Base-by-base conservation (phyloP, 2,329 filamentous ascomycete genomes). In the Fonsecaea multimorphosa region DNA sequence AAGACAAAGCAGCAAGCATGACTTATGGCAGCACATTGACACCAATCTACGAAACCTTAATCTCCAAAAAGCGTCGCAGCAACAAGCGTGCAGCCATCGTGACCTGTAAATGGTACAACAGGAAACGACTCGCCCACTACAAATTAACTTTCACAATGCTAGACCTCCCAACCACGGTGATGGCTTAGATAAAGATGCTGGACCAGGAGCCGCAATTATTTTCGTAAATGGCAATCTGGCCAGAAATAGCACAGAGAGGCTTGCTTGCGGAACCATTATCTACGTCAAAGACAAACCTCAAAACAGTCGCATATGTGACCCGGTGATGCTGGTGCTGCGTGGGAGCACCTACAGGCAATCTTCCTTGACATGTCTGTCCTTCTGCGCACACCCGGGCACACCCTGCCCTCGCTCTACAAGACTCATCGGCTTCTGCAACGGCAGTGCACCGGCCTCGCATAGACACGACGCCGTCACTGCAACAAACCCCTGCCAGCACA, bases 301-400 rank as follows among this genome's bases (percentile, higher is more conserved):
- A 5, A 22, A 24, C 32, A 56, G 31, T 9, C 32, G 53, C 16
- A 36, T 56, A 22, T 14, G 22, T 22, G 29, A 56, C 32, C 22
- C 31, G 9, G 53, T 56, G n/a, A 32, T 56, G 53, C 31, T 56
- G 4, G 53, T 56, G 9, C n/a, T 56, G 29, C 53, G 53, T 1
- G 27, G 36, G 29, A 56, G 44, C 44, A 49, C 44, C 22, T 19
- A 56, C 27, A n/a, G 31, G 2, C 31, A 56, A 38, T 56, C 29
- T 36, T 56, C 53, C 53, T 22, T 56, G n/a, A 56, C 53, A 24
- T 56, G 53, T 19, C 29, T 56, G 22, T 56, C 53, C 19, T 56
- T 56, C 16, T 56, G 53, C 22, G 32, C 19, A n/a, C 53, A 56
- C 31, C 27, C 11, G 44, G 44, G 12, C 44, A 22, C 19, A 49